A percentile compares a stretch with the other conserved stretches of the same genome.
Conservation (phyloP, 495 filamentous ascomycete genomes). For the Echria macrotheca region DNA sequence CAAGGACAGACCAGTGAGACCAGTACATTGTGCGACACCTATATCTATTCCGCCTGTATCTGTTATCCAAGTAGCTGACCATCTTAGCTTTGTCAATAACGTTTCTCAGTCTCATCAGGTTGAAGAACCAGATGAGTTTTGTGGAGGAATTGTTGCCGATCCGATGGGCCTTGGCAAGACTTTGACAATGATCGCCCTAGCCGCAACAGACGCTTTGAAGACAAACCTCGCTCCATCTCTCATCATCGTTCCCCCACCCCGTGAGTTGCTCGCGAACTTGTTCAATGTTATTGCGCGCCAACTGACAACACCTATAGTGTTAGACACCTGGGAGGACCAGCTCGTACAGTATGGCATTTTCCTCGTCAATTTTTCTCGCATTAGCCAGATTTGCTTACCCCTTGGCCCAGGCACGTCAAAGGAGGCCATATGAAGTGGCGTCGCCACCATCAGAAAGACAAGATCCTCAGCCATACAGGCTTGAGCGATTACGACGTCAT, state of each 20-base stretch:
- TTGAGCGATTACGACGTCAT: conserved; percentile 23
- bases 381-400: background rate
- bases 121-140: conserved; percentile 22
- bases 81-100: conserved; percentile 9
- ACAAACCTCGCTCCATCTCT: background rate
- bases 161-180: conserved; percentile 40
- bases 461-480: conserved; percentile 10
- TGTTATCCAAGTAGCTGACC: background rate
- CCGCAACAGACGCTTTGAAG: conserved; percentile 24
- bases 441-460: conserved; percentile 27
- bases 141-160: conserved; percentile 38
- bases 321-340: conserved; percentile 36
- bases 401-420: conserved; percentile 23
- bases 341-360: conserved; percentile 14
- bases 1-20: conserved; percentile 8
- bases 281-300: background rate
- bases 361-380: background rate
- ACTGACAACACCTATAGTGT: conserved; percentile 15
- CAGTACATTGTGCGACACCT: background rate
- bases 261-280: conserved; percentile 22
- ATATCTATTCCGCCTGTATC: background rate
- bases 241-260: conserved; percentile 13
- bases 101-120: conserved; percentile 17
- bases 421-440: conserved; percentile 19
- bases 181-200: conserved; percentile 34